Conservation (phyloP, 2,329 filamentous ascomycete species). For the Pezizomycotina sp. region DNA sequence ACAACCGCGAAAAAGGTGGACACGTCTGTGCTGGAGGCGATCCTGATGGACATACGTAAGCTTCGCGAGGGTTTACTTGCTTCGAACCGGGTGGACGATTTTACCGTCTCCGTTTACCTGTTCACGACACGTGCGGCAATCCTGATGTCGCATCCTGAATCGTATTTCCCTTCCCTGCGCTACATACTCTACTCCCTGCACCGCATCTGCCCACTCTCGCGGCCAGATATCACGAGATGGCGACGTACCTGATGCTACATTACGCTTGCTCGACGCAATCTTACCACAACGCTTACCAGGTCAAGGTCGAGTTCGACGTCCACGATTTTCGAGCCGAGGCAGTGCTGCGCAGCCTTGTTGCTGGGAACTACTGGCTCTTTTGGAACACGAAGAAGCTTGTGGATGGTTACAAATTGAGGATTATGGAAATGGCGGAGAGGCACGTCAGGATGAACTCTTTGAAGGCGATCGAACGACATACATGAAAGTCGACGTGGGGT, state of each 20-base stretch:
- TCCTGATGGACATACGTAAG: conserved; percentile 76
- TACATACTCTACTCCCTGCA: conserved; percentile 63
- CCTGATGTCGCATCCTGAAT: conserved; percentile 64
- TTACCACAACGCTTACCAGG: conserved; percentile 52
- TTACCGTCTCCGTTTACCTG: conserved; percentile 76
- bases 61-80: conserved; percentile 79
- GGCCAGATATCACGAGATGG: conserved; percentile 61
- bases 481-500: conserved; percentile 49
- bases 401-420: conserved; percentile 60
- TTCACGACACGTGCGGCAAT: conserved; percentile 79
- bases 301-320: conserved; percentile 46
- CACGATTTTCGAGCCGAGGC: conserved; percentile 51
- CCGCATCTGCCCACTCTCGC: conserved; percentile 47
- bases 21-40: conserved; percentile 25
- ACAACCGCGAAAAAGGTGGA: conserved; percentile 7
- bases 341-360: conserved; percentile 52
- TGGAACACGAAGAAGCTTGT: conserved; percentile 53
- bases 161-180: conserved; percentile 74
- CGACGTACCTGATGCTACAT: conserved; percentile 69
- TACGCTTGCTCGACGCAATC: conserved; percentile 69
- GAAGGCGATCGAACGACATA: conserved; percentile 74
- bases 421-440: conserved; percentile 69
- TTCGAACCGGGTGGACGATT: conserved; percentile 56
- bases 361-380: conserved; percentile 70
- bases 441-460: conserved; percentile 59